A percentile compares a stretch with the other conserved stretches of the same genome.
These are phyloP conservation scores for Teunomyces tritomae DNA, from an alignment of 805 yeast genomes.

Conservation along the genomic window DNA sequence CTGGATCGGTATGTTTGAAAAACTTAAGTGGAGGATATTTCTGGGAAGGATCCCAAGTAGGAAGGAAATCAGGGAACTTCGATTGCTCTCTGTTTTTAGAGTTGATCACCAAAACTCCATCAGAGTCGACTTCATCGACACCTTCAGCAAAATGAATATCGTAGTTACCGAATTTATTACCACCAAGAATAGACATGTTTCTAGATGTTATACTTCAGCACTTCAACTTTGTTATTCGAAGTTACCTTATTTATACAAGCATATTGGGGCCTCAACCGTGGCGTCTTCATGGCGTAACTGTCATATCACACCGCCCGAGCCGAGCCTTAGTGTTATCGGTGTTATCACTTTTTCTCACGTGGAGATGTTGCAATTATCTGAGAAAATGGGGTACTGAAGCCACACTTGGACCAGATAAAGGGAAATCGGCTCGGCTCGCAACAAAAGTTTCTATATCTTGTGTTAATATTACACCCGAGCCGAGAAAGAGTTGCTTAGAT, in stretches of 20 bases:
- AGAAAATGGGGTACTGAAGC: neutral
- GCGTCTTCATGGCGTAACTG: neutral
- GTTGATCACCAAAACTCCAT: conserved; percentile 50
- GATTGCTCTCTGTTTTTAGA: conserved; percentile 32
- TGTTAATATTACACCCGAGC: no score
- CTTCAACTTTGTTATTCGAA: no score
- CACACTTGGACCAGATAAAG: neutral
- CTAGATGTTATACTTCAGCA: no score
- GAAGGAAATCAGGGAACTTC: conserved; percentile 56
- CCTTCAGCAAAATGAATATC: conserved; percentile 52
- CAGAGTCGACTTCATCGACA: conserved; percentile 45
- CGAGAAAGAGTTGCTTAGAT: no score
- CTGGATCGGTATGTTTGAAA: conserved; percentile 62
- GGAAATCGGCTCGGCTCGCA: neutral
- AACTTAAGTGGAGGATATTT: conserved; percentile 51
- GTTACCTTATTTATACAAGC: neutral
- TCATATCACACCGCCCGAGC: neutral
- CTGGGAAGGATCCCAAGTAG: conserved; percentile 65
- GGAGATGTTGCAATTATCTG: neutral
- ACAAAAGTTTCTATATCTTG: no score
- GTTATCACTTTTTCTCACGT: conserved; percentile 2
- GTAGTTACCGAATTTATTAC: conserved; percentile 28
- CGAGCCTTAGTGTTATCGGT: neutral
- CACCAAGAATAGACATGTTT: neutral
- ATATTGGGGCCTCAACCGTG: neutral